Evolutionary conservation across 495 filamentous ascomycete genomes (phyloP).

Genomic region (Echria macrotheca): DNA sequence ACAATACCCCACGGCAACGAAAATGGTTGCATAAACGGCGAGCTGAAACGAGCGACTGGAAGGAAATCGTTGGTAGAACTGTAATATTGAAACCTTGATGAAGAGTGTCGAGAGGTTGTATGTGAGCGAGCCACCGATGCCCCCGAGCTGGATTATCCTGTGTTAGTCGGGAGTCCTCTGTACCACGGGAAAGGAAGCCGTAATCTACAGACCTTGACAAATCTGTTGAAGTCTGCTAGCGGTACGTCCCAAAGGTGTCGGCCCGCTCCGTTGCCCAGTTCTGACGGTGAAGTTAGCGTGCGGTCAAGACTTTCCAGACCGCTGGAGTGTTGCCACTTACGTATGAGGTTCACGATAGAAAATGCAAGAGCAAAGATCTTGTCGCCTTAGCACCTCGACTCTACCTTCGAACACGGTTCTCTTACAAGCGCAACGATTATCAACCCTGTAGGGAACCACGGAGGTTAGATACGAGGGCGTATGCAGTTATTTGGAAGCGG

Average conservation of each 20-base stretch:
- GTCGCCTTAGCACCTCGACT: neutral
- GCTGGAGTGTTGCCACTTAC: neutral
- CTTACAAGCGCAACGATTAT: neutral
- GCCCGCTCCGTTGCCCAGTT: neutral
- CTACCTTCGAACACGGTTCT: neutral
- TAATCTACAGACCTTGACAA: neutral
- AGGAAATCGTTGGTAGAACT: constrained; percentile 27
- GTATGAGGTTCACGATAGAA: neutral
- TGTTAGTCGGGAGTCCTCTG: neutral
- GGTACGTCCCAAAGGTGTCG: constrained; percentile 9
- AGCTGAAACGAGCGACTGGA: constrained; percentile 13
- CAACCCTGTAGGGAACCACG: neutral
- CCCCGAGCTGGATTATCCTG: constrained; percentile 13
- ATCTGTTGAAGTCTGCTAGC: constrained; percentile 1
- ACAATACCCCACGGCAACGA: neutral
- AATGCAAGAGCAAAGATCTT: neutral
- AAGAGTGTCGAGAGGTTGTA: constrained; percentile 27
- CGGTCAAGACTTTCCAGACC: neutral
- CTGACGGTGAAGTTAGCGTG: neutral
- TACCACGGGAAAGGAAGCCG: neutral
- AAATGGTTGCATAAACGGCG: neutral
- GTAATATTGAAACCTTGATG: constrained; percentile 26
- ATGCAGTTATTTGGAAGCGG: too few relatives aligned
- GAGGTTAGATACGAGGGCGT: too few relatives aligned
- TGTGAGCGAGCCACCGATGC: constrained; percentile 16